phyloP scores from a whole-genome alignment of 1,139 yeast species.

The Hyphopichia pseudoburtonii region DNA sequence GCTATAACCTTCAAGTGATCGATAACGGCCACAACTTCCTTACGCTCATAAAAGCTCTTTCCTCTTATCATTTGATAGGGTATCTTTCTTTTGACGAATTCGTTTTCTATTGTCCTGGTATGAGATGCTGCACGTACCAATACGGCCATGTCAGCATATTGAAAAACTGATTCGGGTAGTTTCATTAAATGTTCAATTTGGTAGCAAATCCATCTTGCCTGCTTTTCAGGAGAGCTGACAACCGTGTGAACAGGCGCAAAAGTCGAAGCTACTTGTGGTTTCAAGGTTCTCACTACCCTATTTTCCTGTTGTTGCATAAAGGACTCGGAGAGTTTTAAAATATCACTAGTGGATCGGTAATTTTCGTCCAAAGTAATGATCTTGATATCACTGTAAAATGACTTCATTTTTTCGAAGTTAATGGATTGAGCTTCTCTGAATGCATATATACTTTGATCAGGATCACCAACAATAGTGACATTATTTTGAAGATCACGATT shows the following conservation, averaged over 20 bases:
- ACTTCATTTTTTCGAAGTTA: constrained; percentile 63
- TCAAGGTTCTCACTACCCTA: constrained; percentile 44
- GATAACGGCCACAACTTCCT: constrained; percentile 62
- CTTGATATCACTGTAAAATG: constrained; percentile 32
- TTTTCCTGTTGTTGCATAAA: constrained; percentile 63
- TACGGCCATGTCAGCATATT: constrained; percentile 64
- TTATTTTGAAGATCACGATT: constrained; percentile 32
- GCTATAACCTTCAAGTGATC: constrained; percentile 64
- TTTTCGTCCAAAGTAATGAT: constrained; percentile 58
- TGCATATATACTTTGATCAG: constrained; percentile 91
- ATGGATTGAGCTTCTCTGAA: constrained; percentile 77
- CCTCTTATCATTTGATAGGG: constrained; percentile 75
- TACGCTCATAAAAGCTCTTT: constrained; percentile 74
- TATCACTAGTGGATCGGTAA: constrained; percentile 75
- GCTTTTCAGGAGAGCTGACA: constrained; percentile 43
- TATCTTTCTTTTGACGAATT: constrained; percentile 50
- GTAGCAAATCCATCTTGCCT: constrained; percentile 57
- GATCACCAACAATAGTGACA: constrained; percentile 91
- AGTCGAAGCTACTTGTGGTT: constrained; percentile 42
- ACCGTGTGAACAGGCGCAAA: constrained; percentile 50
- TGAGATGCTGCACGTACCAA: constrained; percentile 64
- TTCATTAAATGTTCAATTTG: constrained; percentile 50
- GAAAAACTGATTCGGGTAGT: constrained; percentile 36
- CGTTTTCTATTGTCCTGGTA: constrained; percentile 61
- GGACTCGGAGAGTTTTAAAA: constrained; percentile 62